Evolutionary conservation across 257 asterid genomes (phyloP), one percentile per base, ranked within the genome.

Genomic region (Galeopsis tetrahit): DNA sequence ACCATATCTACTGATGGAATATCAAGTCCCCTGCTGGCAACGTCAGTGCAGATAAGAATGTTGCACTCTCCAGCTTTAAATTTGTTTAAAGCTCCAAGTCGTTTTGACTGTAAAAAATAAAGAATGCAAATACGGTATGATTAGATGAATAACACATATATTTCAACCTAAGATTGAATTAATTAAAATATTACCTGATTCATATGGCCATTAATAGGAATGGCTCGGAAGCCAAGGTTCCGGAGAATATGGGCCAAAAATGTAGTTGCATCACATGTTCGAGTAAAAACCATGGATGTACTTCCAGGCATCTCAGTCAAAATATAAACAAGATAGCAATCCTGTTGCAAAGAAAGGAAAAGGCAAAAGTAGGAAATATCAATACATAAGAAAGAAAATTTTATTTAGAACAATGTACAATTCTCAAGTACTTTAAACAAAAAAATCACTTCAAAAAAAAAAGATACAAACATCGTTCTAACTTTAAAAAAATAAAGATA

Each of bases 141-240:
- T 31, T 38, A 52, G 48, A 44, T 21, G 28, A 58, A 56, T 46
- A 60, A 75, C 31, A 52, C 46, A 57, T 42, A 49, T 62, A 70
- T 38, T 53, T 44, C 4, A 21, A 21, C 31, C 76, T 34, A 59
- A 14, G 33, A 63, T 13, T 60, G 68, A 13, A 68, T 70, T 10
- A 69, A 57, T 61, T 48, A 53, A 36, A 63, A 35, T 44, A 17
- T 67, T 76, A 95, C 99, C 96, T 90, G 98, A 59, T 78, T 87
- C 99, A 95, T 89, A 56, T 95, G 99, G 68, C 99, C 98, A 79
- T 92, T 95, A 68, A 95, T 95, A 39, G 98, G 97, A 69, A 95
- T 90, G 56, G 98, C 95, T 61, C 86, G 81, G 48, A 91, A 79
- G 53, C 96, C 97, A 76, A 90, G 97, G 73, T 87, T 88, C 53